Evolutionary conservation across 2,329 filamentous ascomycete genomes (phyloP).

Genomic region (Venturia asperata): DNA sequence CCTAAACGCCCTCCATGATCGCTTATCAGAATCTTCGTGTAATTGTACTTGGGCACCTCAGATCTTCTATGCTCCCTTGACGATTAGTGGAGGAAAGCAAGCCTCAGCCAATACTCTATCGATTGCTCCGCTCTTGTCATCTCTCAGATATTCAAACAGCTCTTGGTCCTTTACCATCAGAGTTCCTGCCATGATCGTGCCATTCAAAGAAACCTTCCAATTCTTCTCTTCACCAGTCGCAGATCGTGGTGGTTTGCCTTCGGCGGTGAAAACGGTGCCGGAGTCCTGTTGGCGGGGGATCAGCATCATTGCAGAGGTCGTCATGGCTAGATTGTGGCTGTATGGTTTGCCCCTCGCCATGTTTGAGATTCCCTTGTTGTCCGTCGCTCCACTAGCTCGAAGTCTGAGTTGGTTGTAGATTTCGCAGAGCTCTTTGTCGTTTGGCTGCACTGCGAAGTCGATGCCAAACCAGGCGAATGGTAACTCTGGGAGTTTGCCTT

Average conservation of each 20-base stretch:
- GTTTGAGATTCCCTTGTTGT: not conserved
- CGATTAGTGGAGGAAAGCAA: slow-evolving; percentile 30
- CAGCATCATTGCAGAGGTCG: slow-evolving; percentile 46
- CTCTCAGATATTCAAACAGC: slow-evolving; percentile 46
- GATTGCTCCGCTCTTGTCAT: slow-evolving; percentile 34
- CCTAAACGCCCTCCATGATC: not conserved
- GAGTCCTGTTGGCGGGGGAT: slow-evolving; percentile 37
- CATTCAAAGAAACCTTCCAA: slow-evolving; percentile 46
- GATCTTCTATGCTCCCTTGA: not conserved
- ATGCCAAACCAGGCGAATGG: not conserved
- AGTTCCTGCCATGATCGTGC: slow-evolving; percentile 50
- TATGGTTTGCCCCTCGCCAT: slow-evolving; percentile 29
- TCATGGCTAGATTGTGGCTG: slow-evolving; percentile 55
- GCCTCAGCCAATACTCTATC: slow-evolving; percentile 38
- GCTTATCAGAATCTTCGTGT: not conserved
- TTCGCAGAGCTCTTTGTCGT: slow-evolving; percentile 4
- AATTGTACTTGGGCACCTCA: not conserved
- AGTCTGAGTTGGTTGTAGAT: not conserved
- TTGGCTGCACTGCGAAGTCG: slow-evolving; percentile 11
- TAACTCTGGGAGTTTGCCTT: slow-evolving; percentile 17
- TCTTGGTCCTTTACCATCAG: slow-evolving; percentile 51
- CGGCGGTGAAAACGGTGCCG: slow-evolving; percentile 25
- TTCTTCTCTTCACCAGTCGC: slow-evolving; percentile 32
- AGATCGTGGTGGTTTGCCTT: slow-evolving; percentile 37
- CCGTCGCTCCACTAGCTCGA: not conserved